Evolutionary conservation across 1,284 basidiomycete species (phyloP).

Genomic region (Cystobasidium pallidum): DNA sequence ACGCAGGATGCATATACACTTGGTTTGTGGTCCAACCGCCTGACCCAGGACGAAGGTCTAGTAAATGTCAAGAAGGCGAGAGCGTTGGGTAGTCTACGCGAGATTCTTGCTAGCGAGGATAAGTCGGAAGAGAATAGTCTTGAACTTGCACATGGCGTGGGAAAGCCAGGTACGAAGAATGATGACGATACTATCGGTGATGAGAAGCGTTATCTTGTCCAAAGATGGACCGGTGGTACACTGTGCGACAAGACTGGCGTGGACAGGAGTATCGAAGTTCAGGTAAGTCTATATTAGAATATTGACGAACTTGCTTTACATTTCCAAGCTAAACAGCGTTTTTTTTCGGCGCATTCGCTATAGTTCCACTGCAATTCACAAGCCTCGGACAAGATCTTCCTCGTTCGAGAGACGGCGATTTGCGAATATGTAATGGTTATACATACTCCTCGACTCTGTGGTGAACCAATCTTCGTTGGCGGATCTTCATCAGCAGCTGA

Average conservation of each 20-base stretch:
- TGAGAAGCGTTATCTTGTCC: slow-evolving; percentile 85
- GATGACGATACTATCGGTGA: slow-evolving; percentile 47
- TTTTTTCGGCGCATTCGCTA: not conserved
- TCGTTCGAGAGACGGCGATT: slow-evolving; percentile 85
- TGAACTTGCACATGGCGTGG: slow-evolving; percentile 3
- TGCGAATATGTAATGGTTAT: slow-evolving; percentile 88
- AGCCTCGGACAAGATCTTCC: slow-evolving; percentile 72
- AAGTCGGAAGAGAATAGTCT: slow-evolving; percentile 13
- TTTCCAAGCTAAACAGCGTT: slow-evolving; percentile 3
- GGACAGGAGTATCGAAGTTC: slow-evolving; percentile 84
- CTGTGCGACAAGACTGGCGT: slow-evolving; percentile 85
- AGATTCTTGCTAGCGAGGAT: slow-evolving; percentile 34
- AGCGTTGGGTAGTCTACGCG: slow-evolving; percentile 24
- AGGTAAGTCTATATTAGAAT: slow-evolving; percentile 64
- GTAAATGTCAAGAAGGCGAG: slow-evolving; percentile 42
- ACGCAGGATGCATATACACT: slow-evolving; percentile 52
- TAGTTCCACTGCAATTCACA: slow-evolving; percentile 77
- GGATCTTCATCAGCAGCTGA: slow-evolving; percentile 62
- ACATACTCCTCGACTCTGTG: slow-evolving; percentile 87
- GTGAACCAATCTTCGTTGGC: slow-evolving; percentile 74
- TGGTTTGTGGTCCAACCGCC: slow-evolving; percentile 46
- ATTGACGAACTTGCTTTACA: no score
- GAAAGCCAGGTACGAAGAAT: slow-evolving; percentile 16
- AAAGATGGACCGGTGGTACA: slow-evolving; percentile 84
- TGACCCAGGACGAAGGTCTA: slow-evolving; percentile 42